These are phyloP conservation scores for Abelmoschus esculentus DNA, from an alignment of 345 rosid species.

Conservation along the genomic window DNA sequence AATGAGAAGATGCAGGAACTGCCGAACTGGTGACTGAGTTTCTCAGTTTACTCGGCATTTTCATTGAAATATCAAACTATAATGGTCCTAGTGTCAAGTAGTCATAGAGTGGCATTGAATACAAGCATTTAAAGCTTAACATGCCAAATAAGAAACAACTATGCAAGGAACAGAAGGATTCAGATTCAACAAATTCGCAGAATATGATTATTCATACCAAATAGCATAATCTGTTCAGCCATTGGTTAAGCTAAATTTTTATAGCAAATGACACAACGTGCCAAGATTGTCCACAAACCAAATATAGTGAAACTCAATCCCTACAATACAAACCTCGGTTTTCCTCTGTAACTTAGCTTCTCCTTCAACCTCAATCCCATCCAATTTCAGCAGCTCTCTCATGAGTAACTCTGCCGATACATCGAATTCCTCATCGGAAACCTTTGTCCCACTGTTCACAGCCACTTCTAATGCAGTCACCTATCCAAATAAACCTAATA, in stretches of 20 bases:
- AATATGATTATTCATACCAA: neutral
- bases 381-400: slow-evolving; percentile 81
- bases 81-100: neutral
- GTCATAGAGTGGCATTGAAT: neutral
- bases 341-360: slow-evolving; percentile 70
- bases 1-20: neutral
- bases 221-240: neutral
- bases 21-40: no score
- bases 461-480: slow-evolving; percentile 63
- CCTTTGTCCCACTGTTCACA: slow-evolving; percentile 56
- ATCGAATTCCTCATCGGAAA: slow-evolving; percentile 53
- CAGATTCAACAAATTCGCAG: neutral
- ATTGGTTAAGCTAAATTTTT: no score
- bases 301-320: neutral
- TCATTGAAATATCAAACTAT: neutral
- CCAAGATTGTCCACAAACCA: neutral
- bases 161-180: neutral
- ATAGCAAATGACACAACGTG: no score
- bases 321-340: slow-evolving; percentile 60
- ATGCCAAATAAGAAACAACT: neutral
- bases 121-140: neutral
- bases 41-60: neutral
- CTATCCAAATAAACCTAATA: slow-evolving; percentile 23
- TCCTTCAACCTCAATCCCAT: slow-evolving; percentile 77
- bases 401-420: slow-evolving; percentile 72